phyloP scores from a whole-genome alignment of 169 alveolate species.

The Theileria orientalis region DNA sequence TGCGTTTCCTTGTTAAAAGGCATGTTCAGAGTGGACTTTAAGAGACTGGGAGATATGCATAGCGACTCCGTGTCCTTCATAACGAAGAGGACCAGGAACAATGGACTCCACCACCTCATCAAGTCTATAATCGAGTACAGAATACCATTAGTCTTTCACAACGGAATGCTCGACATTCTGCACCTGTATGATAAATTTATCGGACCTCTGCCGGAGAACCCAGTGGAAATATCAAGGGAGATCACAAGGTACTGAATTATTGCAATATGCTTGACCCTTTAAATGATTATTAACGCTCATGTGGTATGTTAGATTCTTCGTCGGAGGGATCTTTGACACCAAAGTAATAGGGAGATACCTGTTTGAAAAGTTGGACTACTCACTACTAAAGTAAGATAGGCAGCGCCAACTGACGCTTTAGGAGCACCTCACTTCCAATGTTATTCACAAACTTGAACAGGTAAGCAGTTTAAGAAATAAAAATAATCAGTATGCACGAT shows the following conservation, averaged over 20 bases:
- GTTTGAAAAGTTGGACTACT: not conserved
- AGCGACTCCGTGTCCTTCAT: not conserved
- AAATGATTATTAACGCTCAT: not conserved
- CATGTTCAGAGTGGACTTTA: conserved; percentile 14
- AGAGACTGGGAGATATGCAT: conserved; percentile 11
- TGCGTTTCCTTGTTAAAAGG: conserved; percentile 1
- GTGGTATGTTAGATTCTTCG: conserved; percentile 35
- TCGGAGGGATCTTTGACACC: conserved; percentile 70
- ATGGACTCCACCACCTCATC: conserved; percentile 56
- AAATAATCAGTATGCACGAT: conserved; percentile 3
- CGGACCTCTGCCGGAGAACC: conserved; percentile 55
- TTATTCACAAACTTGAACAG: conserved; percentile 12
- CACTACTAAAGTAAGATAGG: conserved; percentile 1
- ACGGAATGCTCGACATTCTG: conserved; percentile 68
- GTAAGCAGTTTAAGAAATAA: not conserved
- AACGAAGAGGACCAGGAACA: conserved; percentile 1
- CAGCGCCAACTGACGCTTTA: not conserved
- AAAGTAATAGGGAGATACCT: conserved; percentile 58
- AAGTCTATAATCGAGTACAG: conserved; percentile 51
- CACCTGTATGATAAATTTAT: conserved; percentile 68
- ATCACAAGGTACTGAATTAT: conserved; percentile 2
- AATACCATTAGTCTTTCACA: conserved; percentile 73
- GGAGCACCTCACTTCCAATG: conserved; percentile 16
- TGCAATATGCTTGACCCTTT: not conserved
- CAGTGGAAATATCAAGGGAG: conserved; percentile 39